Base-by-base conservation (phyloP, 2,329 filamentous ascomycete genomes). In the Ophiostoma pallidulum region DNA sequence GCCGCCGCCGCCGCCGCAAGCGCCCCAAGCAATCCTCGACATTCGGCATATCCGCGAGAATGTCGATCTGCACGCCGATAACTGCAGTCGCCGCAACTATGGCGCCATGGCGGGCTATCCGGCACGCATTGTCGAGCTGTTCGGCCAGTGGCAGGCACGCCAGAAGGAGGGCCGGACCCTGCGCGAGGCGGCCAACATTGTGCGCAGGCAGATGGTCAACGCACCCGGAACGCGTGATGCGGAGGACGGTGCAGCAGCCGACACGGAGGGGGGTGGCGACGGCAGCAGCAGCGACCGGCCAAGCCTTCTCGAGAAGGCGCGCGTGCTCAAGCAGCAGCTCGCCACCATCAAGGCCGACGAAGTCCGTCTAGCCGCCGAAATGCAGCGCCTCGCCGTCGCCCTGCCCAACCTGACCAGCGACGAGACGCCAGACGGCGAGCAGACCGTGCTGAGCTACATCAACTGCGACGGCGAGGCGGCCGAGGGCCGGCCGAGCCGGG, bases 41-140 rank as follows among this genome's bases (percentile, higher is more conserved):
- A 75, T 94, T 61, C 91, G 87, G 64, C 84, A 92, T 67, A 95
- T 98, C 63, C 89, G 90, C 49, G 77, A 88, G 60, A 86, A 94
- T 65, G 79, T 85, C 14, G 78, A 82, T 13, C 74, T 94, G 14
- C 86, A 96, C 70, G 77, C 84, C 57, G 73, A 83, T 55, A 97
- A 94, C 60, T 94, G 87, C 66, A 63, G 84, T 51, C 82, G 89
- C 56, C 81, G 92, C 56, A 96, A 96, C 64, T 96, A 96, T 67
- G 72, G 62, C 50, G 56, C 64, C 22, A 75, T 78, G 54, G 68
- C 74, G 32, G 58, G 64, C 13, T 72, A 80, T 56, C 78, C 81
- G 0, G 62, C 66, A 8, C 73, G 67, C 46, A 84, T 85, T 56
- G 66, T 69, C 45, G 62, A 62, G 8, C 66, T 84, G 8, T 75